Percentiles rank a stretch among this genome's conserved stretches.
These are phyloP conservation scores for Aspergillus cejpii DNA, from an alignment of 2,329 filamentous ascomycete genomes.

Conservation along the genomic window DNA sequence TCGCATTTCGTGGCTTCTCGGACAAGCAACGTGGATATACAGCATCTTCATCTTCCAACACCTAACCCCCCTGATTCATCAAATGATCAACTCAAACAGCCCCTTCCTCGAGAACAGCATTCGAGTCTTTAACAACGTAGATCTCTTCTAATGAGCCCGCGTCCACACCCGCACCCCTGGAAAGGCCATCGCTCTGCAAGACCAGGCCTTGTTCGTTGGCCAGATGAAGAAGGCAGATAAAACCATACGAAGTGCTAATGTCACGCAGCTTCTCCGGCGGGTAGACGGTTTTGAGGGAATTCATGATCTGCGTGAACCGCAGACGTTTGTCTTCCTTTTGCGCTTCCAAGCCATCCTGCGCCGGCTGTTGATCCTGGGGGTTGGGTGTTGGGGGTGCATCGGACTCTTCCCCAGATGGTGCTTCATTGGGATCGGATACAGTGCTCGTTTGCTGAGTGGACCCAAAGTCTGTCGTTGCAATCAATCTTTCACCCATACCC, in stretches of 20 bases:
- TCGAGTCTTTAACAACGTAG: conserved; percentile 36
- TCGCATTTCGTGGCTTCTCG: conserved; percentile 3
- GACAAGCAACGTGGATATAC: conserved; percentile 5
- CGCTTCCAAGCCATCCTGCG: conserved; percentile 21
- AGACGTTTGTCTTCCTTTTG: conserved; percentile 51
- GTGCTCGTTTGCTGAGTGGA: conserved; percentile 24
- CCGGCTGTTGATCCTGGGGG: conserved; percentile 21
- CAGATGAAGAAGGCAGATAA: conserved; percentile 84
- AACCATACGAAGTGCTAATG: conserved; percentile 88
- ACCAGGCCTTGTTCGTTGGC: conserved; percentile 88
- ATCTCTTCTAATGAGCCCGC: conserved; percentile 41
- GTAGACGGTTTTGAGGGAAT: conserved; percentile 77
- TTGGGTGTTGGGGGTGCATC: conserved; percentile 34
- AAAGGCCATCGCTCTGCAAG: conserved; percentile 56
- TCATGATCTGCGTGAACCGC: conserved; percentile 89
- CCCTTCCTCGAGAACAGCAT: conserved; percentile 37
- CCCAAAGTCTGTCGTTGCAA: conserved; percentile 32
- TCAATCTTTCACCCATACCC: conserved; percentile 49
- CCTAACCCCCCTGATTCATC: not conserved
- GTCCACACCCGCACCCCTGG: conserved; percentile 19
- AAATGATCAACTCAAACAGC: conserved; percentile 18
- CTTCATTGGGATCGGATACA: conserved; percentile 13
- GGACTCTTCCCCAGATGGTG: conserved; percentile 19
- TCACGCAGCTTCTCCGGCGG: conserved; percentile 80
- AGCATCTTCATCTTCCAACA: not conserved